phyloP scores from a whole-genome alignment of 805 yeast genomes.

The Candida yuanshanica region DNA sequence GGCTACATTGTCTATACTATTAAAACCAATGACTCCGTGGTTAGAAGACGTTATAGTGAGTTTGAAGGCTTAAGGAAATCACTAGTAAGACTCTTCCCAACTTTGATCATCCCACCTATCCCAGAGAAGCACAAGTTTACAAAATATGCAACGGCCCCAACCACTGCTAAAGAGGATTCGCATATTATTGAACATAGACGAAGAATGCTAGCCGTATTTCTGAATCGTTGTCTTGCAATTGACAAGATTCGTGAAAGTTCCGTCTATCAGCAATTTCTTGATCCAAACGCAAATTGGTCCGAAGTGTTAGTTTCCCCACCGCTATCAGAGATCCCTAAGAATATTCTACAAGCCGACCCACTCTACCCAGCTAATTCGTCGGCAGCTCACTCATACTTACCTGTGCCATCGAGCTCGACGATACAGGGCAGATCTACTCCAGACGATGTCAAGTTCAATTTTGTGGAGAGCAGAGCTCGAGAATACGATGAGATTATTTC shows the following conservation, averaged over 20 bases:
- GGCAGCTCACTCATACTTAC: conserved; percentile 57
- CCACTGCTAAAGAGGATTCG: conserved; percentile 35
- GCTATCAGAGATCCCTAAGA: conserved; percentile 44
- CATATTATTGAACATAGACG: conserved; percentile 63
- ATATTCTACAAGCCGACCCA: conserved; percentile 56
- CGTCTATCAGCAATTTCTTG: conserved; percentile 72
- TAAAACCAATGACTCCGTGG: conserved; percentile 50
- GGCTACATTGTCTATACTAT: conserved; percentile 84
- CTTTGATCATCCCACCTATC: conserved; percentile 84
- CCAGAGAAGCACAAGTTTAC: conserved; percentile 74
- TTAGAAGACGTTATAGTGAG: conserved; percentile 86
- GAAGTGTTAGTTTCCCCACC: conserved; percentile 65
- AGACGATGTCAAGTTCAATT: conserved; percentile 36
- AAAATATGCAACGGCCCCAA: conserved; percentile 37
- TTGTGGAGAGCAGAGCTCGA: conserved; percentile 37
- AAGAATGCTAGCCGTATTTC: conserved; percentile 70
- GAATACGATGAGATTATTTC: conserved; percentile 42
- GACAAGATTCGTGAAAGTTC: conserved; percentile 52
- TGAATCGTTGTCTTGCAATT: conserved; percentile 68
- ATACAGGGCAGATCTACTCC: conserved; percentile 21
- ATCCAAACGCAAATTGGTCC: conserved; percentile 86
- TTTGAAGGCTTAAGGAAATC: conserved; percentile 78
- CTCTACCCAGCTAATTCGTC: conserved; percentile 49
- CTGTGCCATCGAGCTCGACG: conserved; percentile 44
- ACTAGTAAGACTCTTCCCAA: conserved; percentile 69